These are phyloP conservation scores for Globisporangium nagaii DNA, from an alignment of 352 stramenopile species.

Conservation along the genomic window DNA sequence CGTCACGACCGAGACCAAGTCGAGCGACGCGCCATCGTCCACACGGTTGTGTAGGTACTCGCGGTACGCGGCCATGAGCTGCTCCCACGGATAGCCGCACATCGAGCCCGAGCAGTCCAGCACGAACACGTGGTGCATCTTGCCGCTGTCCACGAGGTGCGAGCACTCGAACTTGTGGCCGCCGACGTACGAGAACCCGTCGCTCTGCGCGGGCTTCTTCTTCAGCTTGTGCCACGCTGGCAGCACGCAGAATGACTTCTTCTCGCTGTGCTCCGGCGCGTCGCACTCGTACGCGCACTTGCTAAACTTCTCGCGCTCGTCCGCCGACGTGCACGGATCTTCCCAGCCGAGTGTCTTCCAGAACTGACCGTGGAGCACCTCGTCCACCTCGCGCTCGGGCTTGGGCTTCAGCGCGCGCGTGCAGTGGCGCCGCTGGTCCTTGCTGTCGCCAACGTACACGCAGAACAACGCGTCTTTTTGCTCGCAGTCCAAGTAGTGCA, in stretches of 20 bases:
- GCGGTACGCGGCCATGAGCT: conserved; percentile 49
- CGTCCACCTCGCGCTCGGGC: conserved; percentile 49
- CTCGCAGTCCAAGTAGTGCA: conserved; percentile 71
- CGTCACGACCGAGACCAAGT: conserved; percentile 75
- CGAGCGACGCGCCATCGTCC: conserved; percentile 32
- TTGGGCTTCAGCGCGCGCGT: conserved; percentile 41
- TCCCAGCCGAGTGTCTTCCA: conserved; percentile 76
- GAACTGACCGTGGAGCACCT: conserved; percentile 71
- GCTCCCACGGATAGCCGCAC: conserved; percentile 42
- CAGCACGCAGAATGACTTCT: conserved; percentile 56
- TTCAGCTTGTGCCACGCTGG: conserved; percentile 54
- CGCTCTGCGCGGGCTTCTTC: conserved; percentile 17
- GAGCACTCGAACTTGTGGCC: conserved; percentile 77
- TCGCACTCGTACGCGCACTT: conserved; percentile 75
- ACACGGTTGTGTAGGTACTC: conserved; percentile 72
- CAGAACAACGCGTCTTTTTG: conserved; percentile 26
- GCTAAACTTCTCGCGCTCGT: conserved; percentile 55
- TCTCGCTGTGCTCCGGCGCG: conserved; percentile 53
- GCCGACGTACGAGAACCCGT: conserved; percentile 49
- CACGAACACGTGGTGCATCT: conserved; percentile 78
- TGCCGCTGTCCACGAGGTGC: conserved; percentile 38
- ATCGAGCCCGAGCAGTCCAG: conserved; percentile 80
- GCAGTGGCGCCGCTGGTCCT: conserved; percentile 70
- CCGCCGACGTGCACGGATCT: conserved; percentile 50
- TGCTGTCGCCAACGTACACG: conserved; percentile 36